Conservation (phyloP, 805 yeast genomes). For the Wickerhamomyces mucosus region DNA sequence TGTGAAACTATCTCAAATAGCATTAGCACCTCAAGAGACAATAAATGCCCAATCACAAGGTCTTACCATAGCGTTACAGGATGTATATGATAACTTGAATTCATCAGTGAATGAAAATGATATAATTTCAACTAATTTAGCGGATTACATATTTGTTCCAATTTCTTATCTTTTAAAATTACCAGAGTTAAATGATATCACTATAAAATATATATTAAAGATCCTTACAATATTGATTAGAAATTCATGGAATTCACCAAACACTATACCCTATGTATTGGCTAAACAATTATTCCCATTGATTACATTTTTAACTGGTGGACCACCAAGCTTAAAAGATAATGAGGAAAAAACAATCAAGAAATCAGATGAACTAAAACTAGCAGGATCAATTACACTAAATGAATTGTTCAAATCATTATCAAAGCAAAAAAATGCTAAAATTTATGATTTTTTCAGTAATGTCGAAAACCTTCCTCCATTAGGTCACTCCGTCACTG, state of each 20-base stretch:
- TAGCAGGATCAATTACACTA: constrained; percentile 27
- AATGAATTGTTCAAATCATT: constrained; percentile 23
- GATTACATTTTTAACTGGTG: constrained; percentile 37
- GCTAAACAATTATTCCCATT: constrained; percentile 39
- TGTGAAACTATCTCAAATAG: constrained; percentile 32
- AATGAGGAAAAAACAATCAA: constrained; percentile 12
- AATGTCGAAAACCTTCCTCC: constrained; percentile 30
- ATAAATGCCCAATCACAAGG: constrained; percentile 24
- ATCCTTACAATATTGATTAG: constrained; percentile 34
- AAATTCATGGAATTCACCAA: constrained; percentile 36
- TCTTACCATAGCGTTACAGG: constrained; percentile 24
- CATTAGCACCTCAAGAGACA: constrained; percentile 29
- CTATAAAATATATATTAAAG: constrained; percentile 35
- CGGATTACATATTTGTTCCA: constrained; percentile 58
- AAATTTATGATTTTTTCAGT: constrained; percentile 19
- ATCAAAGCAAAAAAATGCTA: constrained; percentile 11
- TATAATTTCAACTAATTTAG: constrained; percentile 30
- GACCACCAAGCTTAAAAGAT: constrained; percentile 28
- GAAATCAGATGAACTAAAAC: constrained; percentile 28
- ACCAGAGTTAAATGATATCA: constrained; percentile 35
- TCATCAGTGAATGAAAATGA: constrained; percentile 10
- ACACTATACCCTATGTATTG: constrained; percentile 26
- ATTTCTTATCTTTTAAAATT: constrained; percentile 42
- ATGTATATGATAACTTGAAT: constrained; percentile 19
- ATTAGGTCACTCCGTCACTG: constrained; percentile 38